Evolutionary conservation across 2,329 filamentous ascomycete species (phyloP), one percentile per base, ranked within the genome.

Genomic region (Cryphonectria japonica): DNA sequence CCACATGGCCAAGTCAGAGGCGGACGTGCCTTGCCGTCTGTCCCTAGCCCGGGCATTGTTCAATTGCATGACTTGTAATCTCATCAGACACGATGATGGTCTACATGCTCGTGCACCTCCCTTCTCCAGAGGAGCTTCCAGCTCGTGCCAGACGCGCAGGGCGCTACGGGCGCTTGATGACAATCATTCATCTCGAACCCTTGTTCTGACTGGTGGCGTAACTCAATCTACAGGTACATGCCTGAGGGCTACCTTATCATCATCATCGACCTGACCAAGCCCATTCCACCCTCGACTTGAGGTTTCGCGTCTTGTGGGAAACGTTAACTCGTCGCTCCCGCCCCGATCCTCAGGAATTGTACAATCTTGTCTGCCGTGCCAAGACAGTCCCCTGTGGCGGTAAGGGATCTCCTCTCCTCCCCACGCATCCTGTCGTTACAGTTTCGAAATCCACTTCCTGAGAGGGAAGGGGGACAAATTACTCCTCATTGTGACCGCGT

Each of bases 281-380:
- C 79, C 79, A 78, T 78, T 78, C 78, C 71, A 73, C 74, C 73
- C 75, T 78, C 81, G 82, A 80, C 78, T 80, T 81, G 79, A 79
- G 70, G 69, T 60, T 37, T 81, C 79, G 80, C 82, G 82, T 80
- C 78, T 78, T 78, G 85, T 87, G 85, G 87, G 87, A 89, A 86
- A 88, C 87, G 86, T 89, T 89, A 86, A 82, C 86, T 89, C 87
- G 87, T 87, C 85, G 83, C 85, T 89, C 85, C 87, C 84, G 84
- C 83, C 78, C 26, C 79, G 78, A 79, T 29, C 80, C 79, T 83
- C 80, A 83, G 83, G 82, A 83, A 84, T 82, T 84, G 79, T 83
- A 80, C 83, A 82, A 84, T 83, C 80, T 83, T 79, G 80, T 79
- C 81, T 80, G 79, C 80, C 82, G 81, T 79, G 80, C 75, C 77